phyloP scores from a whole-genome alignment of 2,329 filamentous ascomycete genomes.

The Aspergillus flavus region DNA sequence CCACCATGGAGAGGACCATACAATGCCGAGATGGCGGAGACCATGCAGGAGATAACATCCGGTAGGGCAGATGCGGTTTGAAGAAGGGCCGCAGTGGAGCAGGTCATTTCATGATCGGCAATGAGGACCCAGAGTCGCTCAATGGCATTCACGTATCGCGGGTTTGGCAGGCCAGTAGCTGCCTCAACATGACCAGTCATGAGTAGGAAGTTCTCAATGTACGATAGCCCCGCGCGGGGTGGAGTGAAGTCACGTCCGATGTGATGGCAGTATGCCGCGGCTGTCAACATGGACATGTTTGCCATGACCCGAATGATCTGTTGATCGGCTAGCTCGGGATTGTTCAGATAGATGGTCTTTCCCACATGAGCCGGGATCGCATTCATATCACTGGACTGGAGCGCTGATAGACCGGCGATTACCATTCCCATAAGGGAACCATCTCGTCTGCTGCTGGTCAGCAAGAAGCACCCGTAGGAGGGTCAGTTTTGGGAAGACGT shows the following conservation, averaged over 20 bases:
- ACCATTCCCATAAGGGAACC: constrained; percentile 12
- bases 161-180: constrained; percentile 52
- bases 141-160: constrained; percentile 49
- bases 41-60: constrained; percentile 54
- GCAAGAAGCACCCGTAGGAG: not conserved
- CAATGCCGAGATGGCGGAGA: constrained; percentile 52
- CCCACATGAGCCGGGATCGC: not conserved
- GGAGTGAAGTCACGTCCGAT: constrained; percentile 56
- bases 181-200: constrained; percentile 56
- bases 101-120: constrained; percentile 61
- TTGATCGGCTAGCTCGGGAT: constrained; percentile 40
- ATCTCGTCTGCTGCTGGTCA: not conserved
- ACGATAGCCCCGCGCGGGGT: constrained; percentile 50
- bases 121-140: constrained; percentile 58
- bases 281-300: constrained; percentile 49
- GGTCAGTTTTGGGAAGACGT: not conserved
- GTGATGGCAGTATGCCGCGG: constrained; percentile 56
- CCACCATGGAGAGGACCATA: constrained; percentile 60
- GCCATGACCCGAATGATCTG: constrained; percentile 55
- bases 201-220: constrained; percentile 58
- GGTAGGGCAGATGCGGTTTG: constrained; percentile 57
- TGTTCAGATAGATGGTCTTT: constrained; percentile 4
- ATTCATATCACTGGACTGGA: not conserved
- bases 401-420: constrained; percentile 47
- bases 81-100: constrained; percentile 57